phyloP scores from a whole-genome alignment of 257 asterid genomes.

The Jasminum sambac region DNA sequence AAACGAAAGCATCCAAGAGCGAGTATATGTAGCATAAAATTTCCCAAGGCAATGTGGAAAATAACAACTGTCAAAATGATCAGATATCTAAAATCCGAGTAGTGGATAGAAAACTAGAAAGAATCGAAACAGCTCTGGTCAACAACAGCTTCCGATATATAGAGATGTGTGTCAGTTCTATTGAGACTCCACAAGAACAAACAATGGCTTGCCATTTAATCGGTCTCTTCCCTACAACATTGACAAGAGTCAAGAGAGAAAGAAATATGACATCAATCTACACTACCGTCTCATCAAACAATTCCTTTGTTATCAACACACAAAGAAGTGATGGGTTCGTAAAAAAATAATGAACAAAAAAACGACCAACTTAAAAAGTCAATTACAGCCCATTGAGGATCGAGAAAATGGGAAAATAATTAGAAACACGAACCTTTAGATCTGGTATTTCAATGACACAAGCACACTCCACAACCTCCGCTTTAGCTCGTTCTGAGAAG shows the following conservation, averaged over 20 bases:
- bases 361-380: not conserved
- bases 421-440: conserved; percentile 43
- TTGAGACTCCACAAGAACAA: conserved; percentile 68
- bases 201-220: conserved; percentile 70
- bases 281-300: too few relatives aligned
- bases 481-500: conserved; percentile 65
- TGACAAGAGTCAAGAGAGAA: not conserved
- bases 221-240: conserved; percentile 58
- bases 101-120: not conserved
- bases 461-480: conserved; percentile 80
- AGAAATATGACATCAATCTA: not conserved
- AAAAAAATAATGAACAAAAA: not conserved
- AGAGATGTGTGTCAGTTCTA: conserved; percentile 23
- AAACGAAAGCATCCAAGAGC: conserved; percentile 7
- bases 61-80: conserved; percentile 17
- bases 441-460: conserved; percentile 79
- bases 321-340: not conserved
- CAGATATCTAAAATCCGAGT: not conserved
- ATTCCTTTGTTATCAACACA: not conserved
- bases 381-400: not conserved
- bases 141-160: conserved; percentile 26
- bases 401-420: not conserved
- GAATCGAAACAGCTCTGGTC: not conserved
- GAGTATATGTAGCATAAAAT: not conserved
- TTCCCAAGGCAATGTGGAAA: not conserved